These are phyloP conservation scores for Penicillium concentricum DNA, from an alignment of 2,329 filamentous ascomycete genomes.

Conservation along the genomic window DNA sequence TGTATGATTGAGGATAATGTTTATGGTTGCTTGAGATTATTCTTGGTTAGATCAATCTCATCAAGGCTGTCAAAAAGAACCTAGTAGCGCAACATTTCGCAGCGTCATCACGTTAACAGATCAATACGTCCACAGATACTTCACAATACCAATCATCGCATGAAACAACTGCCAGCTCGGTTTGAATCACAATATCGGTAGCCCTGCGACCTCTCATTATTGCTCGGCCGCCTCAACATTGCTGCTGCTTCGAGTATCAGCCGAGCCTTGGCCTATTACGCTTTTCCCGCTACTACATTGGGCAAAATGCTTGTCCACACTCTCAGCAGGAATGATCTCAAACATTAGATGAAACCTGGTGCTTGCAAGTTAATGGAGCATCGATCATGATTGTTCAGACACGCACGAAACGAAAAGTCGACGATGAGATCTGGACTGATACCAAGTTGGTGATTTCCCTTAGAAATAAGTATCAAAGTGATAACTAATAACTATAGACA, in stretches of 20 bases:
- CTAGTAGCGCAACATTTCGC: not conserved
- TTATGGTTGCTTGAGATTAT: not conserved
- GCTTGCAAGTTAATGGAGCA: not conserved
- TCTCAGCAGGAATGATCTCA: not conserved
- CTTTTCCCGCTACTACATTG: not conserved
- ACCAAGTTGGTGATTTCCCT: not conserved
- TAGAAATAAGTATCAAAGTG: not conserved
- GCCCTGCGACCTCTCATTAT: not conserved
- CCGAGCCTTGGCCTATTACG: not conserved
- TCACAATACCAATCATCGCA: constrained; percentile 9
- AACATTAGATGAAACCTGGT: not conserved
- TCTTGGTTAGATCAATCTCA: not conserved
- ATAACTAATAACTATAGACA: not conserved
- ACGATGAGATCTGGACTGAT: not conserved
- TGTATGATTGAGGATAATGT: not conserved
- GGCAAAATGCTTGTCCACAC: not conserved
- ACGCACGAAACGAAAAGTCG: not conserved
- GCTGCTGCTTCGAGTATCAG: not conserved
- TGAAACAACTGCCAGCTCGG: too few relatives aligned
- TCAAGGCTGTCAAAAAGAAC: too few relatives aligned
- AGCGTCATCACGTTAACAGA: not conserved
- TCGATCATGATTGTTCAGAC: not conserved
- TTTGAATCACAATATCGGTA: not conserved
- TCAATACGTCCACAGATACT: not conserved
- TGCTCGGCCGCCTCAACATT: not conserved